These are phyloP conservation scores for Medicago ruthenica DNA, from an alignment of 306 rosid genomes.

Conservation along the genomic window DNA sequence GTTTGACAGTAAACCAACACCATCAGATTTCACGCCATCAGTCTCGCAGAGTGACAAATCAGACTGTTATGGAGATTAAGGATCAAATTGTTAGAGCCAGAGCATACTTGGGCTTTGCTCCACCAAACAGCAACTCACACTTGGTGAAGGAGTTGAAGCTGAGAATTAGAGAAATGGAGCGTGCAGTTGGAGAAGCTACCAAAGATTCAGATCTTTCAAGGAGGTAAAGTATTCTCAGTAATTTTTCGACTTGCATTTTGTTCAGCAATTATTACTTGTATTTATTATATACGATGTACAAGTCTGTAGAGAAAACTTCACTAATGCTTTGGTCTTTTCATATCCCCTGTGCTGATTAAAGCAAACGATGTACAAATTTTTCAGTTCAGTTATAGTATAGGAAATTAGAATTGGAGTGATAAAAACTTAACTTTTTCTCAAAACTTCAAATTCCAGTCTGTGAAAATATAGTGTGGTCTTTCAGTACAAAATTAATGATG, in stretches of 20 bases:
- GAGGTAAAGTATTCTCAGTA: slow-evolving; percentile 60
- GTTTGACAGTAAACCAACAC: slow-evolving; percentile 39
- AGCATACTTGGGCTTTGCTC: slow-evolving; percentile 72
- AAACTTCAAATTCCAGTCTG: slow-evolving; percentile 11
- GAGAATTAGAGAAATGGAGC: slow-evolving; percentile 81
- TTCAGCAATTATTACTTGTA: slow-evolving; percentile 19
- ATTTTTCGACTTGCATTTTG: slow-evolving; percentile 29
- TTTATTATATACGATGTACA: slow-evolving; percentile 27
- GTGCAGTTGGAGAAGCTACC: slow-evolving; percentile 65
- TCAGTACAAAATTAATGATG: slow-evolving; percentile 27
- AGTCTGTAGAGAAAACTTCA: not conserved
- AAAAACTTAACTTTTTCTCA: slow-evolving; percentile 11
- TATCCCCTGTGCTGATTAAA: slow-evolving; percentile 27
- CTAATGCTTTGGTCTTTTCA: slow-evolving; percentile 23
- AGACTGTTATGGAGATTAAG: slow-evolving; percentile 71
- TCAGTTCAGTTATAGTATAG: slow-evolving; percentile 27
- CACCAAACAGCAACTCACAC: slow-evolving; percentile 74
- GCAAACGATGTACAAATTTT: slow-evolving; percentile 4
- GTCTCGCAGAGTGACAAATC: slow-evolving; percentile 47
- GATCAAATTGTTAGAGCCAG: slow-evolving; percentile 89
- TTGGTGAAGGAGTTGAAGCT: slow-evolving; percentile 80
- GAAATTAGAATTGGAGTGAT: slow-evolving; percentile 29
- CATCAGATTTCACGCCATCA: slow-evolving; percentile 47
- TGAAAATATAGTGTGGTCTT: slow-evolving; percentile 26
- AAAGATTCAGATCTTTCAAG: slow-evolving; percentile 74